Conservation (phyloP, 208 protist species). For the Strigomonas culicis region DNA sequence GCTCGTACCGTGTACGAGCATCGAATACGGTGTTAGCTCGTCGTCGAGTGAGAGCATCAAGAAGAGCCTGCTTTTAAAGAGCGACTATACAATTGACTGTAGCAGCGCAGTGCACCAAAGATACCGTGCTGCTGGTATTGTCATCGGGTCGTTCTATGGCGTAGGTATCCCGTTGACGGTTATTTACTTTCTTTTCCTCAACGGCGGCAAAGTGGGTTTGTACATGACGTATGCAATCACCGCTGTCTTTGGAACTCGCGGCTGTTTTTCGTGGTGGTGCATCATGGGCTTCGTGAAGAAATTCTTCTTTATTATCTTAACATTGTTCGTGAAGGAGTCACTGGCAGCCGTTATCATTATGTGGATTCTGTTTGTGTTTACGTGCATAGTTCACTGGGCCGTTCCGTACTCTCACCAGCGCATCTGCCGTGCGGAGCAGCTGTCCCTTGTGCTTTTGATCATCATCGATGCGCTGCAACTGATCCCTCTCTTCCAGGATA, state of each 20-base stretch:
- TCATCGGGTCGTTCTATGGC: constrained; percentile 18
- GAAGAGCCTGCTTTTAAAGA: neutral
- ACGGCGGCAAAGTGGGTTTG: neutral
- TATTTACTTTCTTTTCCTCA: constrained; percentile 11
- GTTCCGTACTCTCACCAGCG: constrained; percentile 15
- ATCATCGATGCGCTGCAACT: constrained; percentile 21
- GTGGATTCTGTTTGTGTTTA: constrained; percentile 13
- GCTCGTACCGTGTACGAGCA: constrained; percentile 26
- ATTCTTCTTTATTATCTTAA: constrained; percentile 9
- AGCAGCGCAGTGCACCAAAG: neutral
- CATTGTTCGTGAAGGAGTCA: constrained; percentile 13
- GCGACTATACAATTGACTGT: constrained; percentile 26
- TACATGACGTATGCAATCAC: constrained; percentile 1
- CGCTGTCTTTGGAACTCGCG: constrained; percentile 10
- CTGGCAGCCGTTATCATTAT: constrained; percentile 16
- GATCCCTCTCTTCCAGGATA: constrained; percentile 22
- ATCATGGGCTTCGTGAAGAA: constrained; percentile 16
- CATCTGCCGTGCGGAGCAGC: constrained; percentile 17
- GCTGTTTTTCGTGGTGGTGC: constrained; percentile 23
- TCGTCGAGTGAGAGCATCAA: neutral
- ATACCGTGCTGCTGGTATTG: constrained; percentile 25
- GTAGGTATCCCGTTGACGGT: constrained; percentile 18
- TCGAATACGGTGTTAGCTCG: constrained; percentile 6
- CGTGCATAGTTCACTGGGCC: constrained; percentile 14
- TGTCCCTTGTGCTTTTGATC: constrained; percentile 13